Percentiles rank a stretch among this genome's conserved stretches.
Conservation (phyloP, 257 asterid species). For the Salvia miltiorrhiza region DNA sequence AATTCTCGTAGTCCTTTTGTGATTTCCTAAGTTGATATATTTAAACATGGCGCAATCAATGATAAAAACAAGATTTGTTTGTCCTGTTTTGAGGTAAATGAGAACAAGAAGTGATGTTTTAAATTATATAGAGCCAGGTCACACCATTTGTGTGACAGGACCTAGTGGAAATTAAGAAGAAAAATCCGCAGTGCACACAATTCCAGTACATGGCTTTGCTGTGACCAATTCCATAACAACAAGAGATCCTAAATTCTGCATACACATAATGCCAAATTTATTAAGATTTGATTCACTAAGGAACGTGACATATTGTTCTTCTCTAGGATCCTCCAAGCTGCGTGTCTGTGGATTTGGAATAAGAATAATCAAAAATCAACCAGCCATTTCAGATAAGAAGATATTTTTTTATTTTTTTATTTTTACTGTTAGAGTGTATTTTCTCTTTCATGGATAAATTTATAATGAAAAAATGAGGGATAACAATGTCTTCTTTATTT, state of each 20-base stretch:
- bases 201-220: conserved; percentile 47
- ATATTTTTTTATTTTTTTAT: no score
- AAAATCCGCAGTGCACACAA: conserved; percentile 21
- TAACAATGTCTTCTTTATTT: no score
- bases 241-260: conserved; percentile 25
- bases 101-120: conserved; percentile 27
- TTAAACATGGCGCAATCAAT: conserved; percentile 27
- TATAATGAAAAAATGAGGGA: no score
- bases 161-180: conserved; percentile 18
- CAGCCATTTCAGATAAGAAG: no score
- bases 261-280: conserved; percentile 24
- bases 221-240: conserved; percentile 22
- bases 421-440: no score
- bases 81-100: conserved; percentile 29
- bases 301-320: conserved; percentile 13
- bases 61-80: conserved; percentile 30
- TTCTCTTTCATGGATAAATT: no score
- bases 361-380: no score
- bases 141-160: conserved; percentile 44
- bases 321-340: conserved; percentile 4
- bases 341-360: no score
- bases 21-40: neutral
- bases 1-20: neutral
- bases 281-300: conserved; percentile 23
- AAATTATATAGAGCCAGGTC: conserved; percentile 17